Conservation (phyloP, 2,329 filamentous ascomycete species). For the Ophiostoma himal-ulmi region DNA sequence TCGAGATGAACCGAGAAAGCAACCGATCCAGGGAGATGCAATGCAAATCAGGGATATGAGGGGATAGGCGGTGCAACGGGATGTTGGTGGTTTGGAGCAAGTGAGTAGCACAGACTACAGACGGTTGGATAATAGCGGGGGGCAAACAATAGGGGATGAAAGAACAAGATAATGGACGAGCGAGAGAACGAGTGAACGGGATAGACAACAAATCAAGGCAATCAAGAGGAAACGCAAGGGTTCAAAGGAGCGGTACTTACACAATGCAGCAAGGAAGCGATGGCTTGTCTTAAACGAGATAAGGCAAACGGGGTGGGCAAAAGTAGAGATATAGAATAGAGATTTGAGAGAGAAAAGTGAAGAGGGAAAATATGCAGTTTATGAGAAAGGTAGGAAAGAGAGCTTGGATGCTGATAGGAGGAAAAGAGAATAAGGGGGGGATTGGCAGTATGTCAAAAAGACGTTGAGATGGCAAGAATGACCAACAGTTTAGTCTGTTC, state of each 20-base stretch:
- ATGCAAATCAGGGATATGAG: background rate
- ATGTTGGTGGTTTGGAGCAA: background rate
- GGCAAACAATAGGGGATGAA: background rate
- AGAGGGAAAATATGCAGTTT: background rate
- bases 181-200: background rate
- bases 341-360: background rate
- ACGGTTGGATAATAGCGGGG: background rate
- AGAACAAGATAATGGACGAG: background rate
- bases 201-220: background rate
- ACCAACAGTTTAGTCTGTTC: background rate
- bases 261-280: background rate
- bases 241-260: background rate
- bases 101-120: background rate
- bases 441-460: background rate
- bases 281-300: constrained; percentile 11
- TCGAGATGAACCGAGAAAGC: background rate
- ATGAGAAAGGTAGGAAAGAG: background rate
- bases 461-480: background rate
- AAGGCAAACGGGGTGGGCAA: background rate
- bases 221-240: background rate
- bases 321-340: background rate
- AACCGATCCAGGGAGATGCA: background rate
- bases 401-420: background rate
- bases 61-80: background rate
- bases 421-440: background rate